Conservation (phyloP, 352 stramenopile species). For the Pythium brachiatum region DNA sequence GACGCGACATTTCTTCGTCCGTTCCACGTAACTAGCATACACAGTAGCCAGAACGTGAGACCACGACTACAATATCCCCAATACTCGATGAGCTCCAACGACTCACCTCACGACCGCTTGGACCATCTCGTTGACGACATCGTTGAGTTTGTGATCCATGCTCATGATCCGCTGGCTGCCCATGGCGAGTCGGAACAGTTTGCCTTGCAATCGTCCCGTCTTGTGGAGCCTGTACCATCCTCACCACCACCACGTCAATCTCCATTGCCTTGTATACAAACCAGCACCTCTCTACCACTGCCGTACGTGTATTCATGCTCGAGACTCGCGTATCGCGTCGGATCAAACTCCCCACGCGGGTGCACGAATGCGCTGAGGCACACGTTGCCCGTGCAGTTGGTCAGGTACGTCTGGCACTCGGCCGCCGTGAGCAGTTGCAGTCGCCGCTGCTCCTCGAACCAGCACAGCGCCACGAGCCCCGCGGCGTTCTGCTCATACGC, state of each 20-base stretch:
- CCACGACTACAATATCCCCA: neutral
- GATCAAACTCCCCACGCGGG: slow-evolving; percentile 66
- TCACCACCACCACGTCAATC: neutral
- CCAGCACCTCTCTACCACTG: neutral
- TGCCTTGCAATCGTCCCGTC: slow-evolving; percentile 47
- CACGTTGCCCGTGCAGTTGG: slow-evolving; percentile 33
- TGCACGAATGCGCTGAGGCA: slow-evolving; percentile 57
- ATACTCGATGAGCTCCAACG: neutral
- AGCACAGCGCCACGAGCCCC: slow-evolving; percentile 48
- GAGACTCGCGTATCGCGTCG: slow-evolving; percentile 63
- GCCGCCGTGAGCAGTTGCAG: slow-evolving; percentile 49
- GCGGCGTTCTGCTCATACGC: slow-evolving; percentile 23
- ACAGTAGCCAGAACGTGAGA: neutral
- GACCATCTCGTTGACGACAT: slow-evolving; percentile 38
- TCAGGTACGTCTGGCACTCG: slow-evolving; percentile 52
- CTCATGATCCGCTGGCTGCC: slow-evolving; percentile 61
- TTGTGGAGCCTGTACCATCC: slow-evolving; percentile 48
- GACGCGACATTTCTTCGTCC: slow-evolving; percentile 64
- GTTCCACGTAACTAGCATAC: slow-evolving; percentile 45
- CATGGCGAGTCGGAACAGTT: slow-evolving; percentile 64
- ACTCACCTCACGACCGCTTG: slow-evolving; percentile 40
- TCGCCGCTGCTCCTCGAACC: slow-evolving; percentile 52
- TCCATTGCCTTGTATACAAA: neutral
- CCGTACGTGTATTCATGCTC: slow-evolving; percentile 76
- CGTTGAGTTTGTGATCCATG: slow-evolving; percentile 69